Percentiles rank a stretch among this genome's conserved stretches.
phyloP scores from a whole-genome alignment of 164 flowering plant species.

The Kingdonia uniflora region DNA sequence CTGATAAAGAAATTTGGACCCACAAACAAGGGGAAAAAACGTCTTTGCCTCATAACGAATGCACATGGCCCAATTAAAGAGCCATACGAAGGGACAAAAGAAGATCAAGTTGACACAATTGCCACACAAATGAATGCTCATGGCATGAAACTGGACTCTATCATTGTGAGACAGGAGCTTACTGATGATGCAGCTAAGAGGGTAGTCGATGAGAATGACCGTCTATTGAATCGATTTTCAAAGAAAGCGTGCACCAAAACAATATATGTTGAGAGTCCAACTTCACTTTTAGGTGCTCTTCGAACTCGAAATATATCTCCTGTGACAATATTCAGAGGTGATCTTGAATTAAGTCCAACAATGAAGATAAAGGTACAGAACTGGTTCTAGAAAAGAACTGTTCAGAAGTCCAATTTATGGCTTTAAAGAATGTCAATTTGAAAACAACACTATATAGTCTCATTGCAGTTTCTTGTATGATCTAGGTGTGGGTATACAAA shows the following conservation, averaged over 20 bases:
- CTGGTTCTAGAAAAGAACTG: neutral
- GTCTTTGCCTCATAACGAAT: conserved; percentile 76
- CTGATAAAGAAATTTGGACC: conserved; percentile 76
- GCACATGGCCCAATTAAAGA: conserved; percentile 60
- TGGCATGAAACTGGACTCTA: conserved; percentile 77
- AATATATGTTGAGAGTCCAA: conserved; percentile 57
- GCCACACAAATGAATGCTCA: conserved; percentile 57
- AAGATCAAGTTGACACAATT: conserved; percentile 71
- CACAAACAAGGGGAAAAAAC: conserved; percentile 86
- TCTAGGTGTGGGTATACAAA: conserved; percentile 94
- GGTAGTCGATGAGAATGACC: conserved; percentile 63
- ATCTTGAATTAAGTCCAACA: conserved; percentile 59
- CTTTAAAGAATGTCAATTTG: neutral
- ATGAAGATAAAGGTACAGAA: conserved; percentile 78
- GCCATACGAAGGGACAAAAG: conserved; percentile 83
- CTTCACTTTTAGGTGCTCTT: conserved; percentile 68
- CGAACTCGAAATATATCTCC: conserved; percentile 73
- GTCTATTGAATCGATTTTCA: conserved; percentile 44
- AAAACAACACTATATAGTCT: conserved; percentile 1
- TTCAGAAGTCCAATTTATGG: neutral
- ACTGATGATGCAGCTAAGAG: conserved; percentile 25
- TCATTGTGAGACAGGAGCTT: conserved; percentile 47
- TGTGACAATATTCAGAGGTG: conserved; percentile 85
- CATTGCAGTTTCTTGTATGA: conserved; percentile 7
- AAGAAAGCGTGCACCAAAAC: conserved; percentile 41